Conservation (phyloP, 2,329 filamentous ascomycete genomes). For the Diatrype stigma region DNA sequence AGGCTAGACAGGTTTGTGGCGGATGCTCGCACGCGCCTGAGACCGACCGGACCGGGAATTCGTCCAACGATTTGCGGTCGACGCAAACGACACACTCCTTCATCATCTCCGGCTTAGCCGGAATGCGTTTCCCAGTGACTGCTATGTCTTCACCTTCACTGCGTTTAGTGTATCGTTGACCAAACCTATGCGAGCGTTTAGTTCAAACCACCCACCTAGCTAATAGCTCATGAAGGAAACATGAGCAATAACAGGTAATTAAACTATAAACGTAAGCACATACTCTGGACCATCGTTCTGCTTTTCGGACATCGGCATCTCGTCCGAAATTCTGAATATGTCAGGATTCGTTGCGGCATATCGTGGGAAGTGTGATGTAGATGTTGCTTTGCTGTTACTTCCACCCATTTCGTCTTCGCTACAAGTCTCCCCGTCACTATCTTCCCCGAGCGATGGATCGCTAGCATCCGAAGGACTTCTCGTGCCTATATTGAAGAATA, state of each 20-base stretch:
- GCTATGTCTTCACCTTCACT: not conserved
- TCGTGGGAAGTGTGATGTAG: not conserved
- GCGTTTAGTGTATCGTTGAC: not conserved
- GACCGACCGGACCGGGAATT: slow-evolving; percentile 2
- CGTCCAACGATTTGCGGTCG: not conserved
- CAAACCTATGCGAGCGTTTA: not conserved
- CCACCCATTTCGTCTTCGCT: not conserved
- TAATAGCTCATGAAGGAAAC: too few species aligned
- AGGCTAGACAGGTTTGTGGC: slow-evolving; percentile 1
- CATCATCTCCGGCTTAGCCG: not conserved
- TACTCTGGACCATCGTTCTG: not conserved
- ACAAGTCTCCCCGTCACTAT: too few species aligned
- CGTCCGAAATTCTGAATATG: not conserved
- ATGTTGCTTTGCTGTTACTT: not conserved
- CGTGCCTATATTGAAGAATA: not conserved
- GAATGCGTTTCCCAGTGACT: not conserved
- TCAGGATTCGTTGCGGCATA: not conserved
- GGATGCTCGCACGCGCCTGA: slow-evolving; percentile 2
- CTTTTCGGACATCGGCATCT: not conserved
- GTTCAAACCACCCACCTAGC: not conserved
- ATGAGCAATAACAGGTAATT: not conserved
- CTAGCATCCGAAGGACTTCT: not conserved
- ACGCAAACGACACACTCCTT: slow-evolving; percentile 2
- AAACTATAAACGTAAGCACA: not conserved
- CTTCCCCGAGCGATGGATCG: not conserved